Evolutionary conservation across 441 rosid species (phyloP), one percentile per base, ranked within the genome.

Genomic region (Bruguiera hainesii): DNA sequence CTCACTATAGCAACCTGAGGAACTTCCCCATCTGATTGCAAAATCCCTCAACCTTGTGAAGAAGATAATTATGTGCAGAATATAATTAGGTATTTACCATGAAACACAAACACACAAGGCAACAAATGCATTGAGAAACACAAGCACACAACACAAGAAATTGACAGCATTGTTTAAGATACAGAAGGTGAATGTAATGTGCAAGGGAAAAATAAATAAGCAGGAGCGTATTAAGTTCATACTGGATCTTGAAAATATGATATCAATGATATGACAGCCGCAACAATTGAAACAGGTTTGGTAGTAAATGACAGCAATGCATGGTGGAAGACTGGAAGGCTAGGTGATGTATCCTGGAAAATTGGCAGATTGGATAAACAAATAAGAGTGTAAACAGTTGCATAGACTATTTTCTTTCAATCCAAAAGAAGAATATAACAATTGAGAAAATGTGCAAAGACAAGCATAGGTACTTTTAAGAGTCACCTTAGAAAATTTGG

Each of bases 401-500:
- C 56, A 66, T 10, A 18, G 7, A 28, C 60, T 29, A 39, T 39
- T 42, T 42, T 42, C 48, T 13, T 13, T 42, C 18, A 42, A 42
- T 42, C 48, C 16, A 42, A 42, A 26, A 20, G 23, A 20, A 10
- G 11, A 46, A 59, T 11, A 16, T 26, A 23, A 35, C 3, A 25
- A 28, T 19, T 55, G 51, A 53, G 23, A 60, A 28, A 26, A 33
- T 56, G 26, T 35, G 20, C 61, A 56, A 42, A 52, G 51, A 57
- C 56, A 63, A 64, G 67, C 4, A 68, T 29, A 10, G 28, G 25
- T 59, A 71, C 68, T 64, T 60, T 30, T 37, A 20, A 53, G 46
- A 68, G 65, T 64, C 76, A 89, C 99, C 97, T 85, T 85, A 7
- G 89, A 83, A 64, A 76, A 80, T 63, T 81, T 84, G 74, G 88